Evolutionary conservation across 495 filamentous ascomycete genomes (phyloP).

Genomic region (Neurospora pannonica): DNA sequence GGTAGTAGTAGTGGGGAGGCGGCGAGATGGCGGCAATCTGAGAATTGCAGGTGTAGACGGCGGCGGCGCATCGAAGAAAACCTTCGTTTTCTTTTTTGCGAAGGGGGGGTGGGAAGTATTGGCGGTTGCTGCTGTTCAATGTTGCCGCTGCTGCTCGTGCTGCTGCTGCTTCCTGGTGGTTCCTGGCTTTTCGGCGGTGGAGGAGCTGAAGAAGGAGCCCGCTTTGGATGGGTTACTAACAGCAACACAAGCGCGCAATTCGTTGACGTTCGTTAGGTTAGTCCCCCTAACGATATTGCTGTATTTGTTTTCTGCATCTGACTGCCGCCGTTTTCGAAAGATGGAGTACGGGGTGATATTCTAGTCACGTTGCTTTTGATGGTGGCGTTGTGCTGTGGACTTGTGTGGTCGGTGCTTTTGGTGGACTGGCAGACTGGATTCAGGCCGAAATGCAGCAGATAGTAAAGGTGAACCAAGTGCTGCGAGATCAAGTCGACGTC

Average conservation of each 20-base stretch:
- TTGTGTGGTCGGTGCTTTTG: neutral
- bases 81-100: neutral
- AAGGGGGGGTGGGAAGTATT: neutral
- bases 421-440: neutral
- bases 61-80: neutral
- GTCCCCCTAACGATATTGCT: neutral
- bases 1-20: neutral
- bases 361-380: neutral
- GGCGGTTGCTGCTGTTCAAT: neutral
- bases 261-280: neutral
- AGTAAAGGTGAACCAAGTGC: neutral
- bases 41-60: conserved; percentile 1
- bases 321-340: neutral
- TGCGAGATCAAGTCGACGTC: neutral
- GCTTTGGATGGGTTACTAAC: neutral
- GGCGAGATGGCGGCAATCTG: conserved; percentile 1
- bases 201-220: neutral
- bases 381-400: neutral
- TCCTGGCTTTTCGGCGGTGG: neutral
- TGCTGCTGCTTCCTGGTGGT: neutral
- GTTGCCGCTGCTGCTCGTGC: neutral
- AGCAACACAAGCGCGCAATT: neutral
- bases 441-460: neutral
- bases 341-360: neutral
- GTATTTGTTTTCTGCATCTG: neutral